Conservation (phyloP, 108 stramenopile species). For the Parietichytrium sp. region DNA sequence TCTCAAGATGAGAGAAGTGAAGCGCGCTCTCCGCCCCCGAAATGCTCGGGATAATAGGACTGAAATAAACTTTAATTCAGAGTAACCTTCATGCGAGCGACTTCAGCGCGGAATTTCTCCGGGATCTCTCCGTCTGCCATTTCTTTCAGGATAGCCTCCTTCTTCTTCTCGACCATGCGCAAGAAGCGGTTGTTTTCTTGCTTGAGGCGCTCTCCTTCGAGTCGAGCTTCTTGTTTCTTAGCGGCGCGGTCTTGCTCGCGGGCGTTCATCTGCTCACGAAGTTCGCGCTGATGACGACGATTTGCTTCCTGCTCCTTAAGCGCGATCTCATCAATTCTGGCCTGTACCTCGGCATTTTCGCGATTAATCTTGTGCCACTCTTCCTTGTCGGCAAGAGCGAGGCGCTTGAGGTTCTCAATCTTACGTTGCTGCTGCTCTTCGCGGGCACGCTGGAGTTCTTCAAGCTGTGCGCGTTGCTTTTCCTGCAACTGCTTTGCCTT, state of each 20-base stretch:
- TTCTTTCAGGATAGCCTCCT: slow-evolving; percentile 1
- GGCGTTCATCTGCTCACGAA: slow-evolving; percentile 2
- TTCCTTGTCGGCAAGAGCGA: slow-evolving; percentile 31
- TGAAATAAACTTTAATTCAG: neutral
- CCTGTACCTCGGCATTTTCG: slow-evolving; percentile 39
- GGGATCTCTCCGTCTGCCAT: neutral
- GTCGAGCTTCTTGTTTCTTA: neutral
- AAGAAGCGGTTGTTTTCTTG: slow-evolving; percentile 26
- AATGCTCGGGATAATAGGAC: neutral
- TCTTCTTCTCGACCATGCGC: slow-evolving; percentile 40
- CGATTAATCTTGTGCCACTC: slow-evolving; percentile 37
- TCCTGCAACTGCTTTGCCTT: slow-evolving; percentile 25
- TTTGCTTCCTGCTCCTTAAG: slow-evolving; percentile 33
- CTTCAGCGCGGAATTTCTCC: slow-evolving; percentile 29
- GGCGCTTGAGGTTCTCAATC: slow-evolving; percentile 33
- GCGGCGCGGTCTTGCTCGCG: neutral
- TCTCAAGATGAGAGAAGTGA: neutral
- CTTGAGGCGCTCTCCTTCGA: neutral
- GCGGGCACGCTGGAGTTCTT: slow-evolving; percentile 2
- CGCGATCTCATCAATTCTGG: slow-evolving; percentile 37
- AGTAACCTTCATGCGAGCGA: slow-evolving; percentile 33
- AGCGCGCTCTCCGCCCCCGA: neutral
- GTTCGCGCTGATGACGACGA: slow-evolving; percentile 22
- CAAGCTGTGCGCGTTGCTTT: slow-evolving; percentile 15
- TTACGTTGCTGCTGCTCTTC: slow-evolving; percentile 37